A percentile compares a stretch with the other conserved stretches of the same genome.
Conservation (phyloP, 495 filamentous ascomycete species). For the Pseudomonodictys pantanalensis region DNA sequence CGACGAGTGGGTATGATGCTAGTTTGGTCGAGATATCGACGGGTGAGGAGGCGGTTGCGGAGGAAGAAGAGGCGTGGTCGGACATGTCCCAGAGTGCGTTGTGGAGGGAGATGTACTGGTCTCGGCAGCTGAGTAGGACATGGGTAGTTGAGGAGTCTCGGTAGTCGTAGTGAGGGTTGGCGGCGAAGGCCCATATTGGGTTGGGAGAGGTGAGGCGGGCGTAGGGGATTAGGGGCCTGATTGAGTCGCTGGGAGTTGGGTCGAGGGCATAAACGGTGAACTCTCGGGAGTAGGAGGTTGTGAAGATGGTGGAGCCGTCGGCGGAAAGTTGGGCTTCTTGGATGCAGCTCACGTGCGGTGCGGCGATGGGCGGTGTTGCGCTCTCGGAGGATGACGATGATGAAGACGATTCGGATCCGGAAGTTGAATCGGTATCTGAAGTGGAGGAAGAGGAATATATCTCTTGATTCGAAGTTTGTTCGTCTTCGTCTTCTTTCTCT, state of each 20-base stretch:
- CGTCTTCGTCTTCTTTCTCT: too few relatives aligned
- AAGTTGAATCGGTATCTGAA: neutral
- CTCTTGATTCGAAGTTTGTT: too few relatives aligned
- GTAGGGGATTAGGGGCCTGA: slow-evolving; percentile 55
- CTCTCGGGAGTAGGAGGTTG: slow-evolving; percentile 65
- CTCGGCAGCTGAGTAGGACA: slow-evolving; percentile 62
- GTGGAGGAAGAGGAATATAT: too few relatives aligned
- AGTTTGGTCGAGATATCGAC: slow-evolving; percentile 36
- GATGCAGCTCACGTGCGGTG: slow-evolving; percentile 48
- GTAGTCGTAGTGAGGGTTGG: slow-evolving; percentile 72
- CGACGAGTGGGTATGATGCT: slow-evolving; percentile 68
- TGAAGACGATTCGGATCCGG: neutral
- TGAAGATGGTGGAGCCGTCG: slow-evolving; percentile 79
- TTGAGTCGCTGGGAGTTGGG: slow-evolving; percentile 63
- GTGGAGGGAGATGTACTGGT: slow-evolving; percentile 74
- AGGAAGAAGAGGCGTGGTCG: neutral
- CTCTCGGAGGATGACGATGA: neutral
- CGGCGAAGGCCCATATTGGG: slow-evolving; percentile 65
- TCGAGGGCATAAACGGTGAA: slow-evolving; percentile 61
- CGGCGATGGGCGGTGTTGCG: neutral
- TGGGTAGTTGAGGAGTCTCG: slow-evolving; percentile 63
- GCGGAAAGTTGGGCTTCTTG: slow-evolving; percentile 56
- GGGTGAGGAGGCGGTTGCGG: neutral
- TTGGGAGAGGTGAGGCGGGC: slow-evolving; percentile 59
- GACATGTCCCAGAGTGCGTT: slow-evolving; percentile 47